Conservation (phyloP, 352 stramenopile species). For the Phytophthora colocasiae region DNA sequence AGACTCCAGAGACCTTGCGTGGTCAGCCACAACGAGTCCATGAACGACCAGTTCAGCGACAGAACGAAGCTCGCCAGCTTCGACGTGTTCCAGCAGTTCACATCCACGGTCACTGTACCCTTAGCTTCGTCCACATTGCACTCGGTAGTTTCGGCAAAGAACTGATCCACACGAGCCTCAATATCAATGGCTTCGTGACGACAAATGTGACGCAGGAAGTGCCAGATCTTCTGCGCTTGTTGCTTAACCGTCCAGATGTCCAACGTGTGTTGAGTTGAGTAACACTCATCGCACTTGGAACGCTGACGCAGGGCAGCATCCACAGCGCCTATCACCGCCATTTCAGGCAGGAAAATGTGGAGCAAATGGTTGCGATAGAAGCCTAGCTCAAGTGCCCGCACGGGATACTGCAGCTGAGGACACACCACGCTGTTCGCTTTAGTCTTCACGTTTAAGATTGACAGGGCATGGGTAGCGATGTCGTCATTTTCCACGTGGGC, state of each 20-base stretch:
- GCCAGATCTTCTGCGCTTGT: slow-evolving; percentile 60
- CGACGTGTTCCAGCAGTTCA: slow-evolving; percentile 43
- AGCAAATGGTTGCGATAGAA: slow-evolving; percentile 91
- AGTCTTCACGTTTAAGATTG: slow-evolving; percentile 62
- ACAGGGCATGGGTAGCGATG: slow-evolving; percentile 66
- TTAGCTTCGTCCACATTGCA: slow-evolving; percentile 29
- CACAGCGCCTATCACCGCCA: slow-evolving; percentile 70
- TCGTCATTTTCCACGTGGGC: slow-evolving; percentile 65
- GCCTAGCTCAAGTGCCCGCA: slow-evolving; percentile 71
- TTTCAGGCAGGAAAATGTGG: slow-evolving; percentile 81
- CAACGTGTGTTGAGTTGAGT: slow-evolving; percentile 20
- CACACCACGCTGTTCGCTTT: slow-evolving; percentile 47
- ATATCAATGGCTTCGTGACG: slow-evolving; percentile 63
- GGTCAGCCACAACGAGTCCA: slow-evolving; percentile 78
- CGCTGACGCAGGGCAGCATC: slow-evolving; percentile 44
- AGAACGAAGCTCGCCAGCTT: slow-evolving; percentile 67
- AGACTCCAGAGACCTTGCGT: slow-evolving; percentile 57
- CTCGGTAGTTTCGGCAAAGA: slow-evolving; percentile 34
- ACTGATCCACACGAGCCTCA: slow-evolving; percentile 40
- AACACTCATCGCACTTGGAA: slow-evolving; percentile 10
- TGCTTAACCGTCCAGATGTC: slow-evolving; percentile 42
- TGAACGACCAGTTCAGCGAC: slow-evolving; percentile 78
- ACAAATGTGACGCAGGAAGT: slow-evolving; percentile 74
- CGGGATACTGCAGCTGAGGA: slow-evolving; percentile 66
- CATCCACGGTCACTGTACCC: slow-evolving; percentile 38